Conservation (phyloP, 208 protist species). For the Eutreptiella sp. region DNA sequence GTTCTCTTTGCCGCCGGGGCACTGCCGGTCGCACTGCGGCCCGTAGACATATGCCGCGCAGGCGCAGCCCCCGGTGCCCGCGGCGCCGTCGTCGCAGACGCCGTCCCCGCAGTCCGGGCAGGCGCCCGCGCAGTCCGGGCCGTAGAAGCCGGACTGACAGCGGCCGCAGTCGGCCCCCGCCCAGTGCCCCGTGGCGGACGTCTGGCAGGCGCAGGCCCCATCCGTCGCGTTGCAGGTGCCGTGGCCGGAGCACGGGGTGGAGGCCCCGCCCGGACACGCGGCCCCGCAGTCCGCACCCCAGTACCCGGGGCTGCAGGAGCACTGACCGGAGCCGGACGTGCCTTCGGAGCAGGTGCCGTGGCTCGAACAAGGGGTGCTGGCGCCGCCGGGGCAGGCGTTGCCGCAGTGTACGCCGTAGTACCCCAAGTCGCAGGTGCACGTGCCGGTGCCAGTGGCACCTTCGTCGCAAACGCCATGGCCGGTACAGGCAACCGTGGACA, state of each 20-base stretch:
- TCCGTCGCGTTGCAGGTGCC: neutral
- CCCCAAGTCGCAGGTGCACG: constrained; percentile 17
- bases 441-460: constrained; percentile 9
- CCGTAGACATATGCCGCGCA: neutral
- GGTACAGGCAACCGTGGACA: constrained; percentile 5
- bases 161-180: constrained; percentile 5
- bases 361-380: constrained; percentile 13
- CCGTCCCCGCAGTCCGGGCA: neutral
- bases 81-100: constrained; percentile 2
- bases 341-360: constrained; percentile 15
- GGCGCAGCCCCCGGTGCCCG: neutral
- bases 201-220: constrained; percentile 21
- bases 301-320: constrained; percentile 17
- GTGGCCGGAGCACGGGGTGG: constrained; percentile 16
- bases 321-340: constrained; percentile 4
- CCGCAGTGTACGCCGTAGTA: constrained; percentile 9
- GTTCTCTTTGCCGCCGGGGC: neutral
- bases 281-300: constrained; percentile 12
- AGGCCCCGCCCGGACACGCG: constrained; percentile 27
- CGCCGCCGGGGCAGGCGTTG: constrained; percentile 13
- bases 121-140: neutral
- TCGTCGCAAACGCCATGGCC: constrained; percentile 18
- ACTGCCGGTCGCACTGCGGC: neutral
- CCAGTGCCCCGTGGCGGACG: constrained; percentile 21
- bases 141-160: constrained; percentile 13